Percentiles rank a stretch among this genome's conserved stretches.
These are phyloP conservation scores for Backusella sp. DNA, from an alignment of 192 early-diverging fungal species.

Conservation along the genomic window DNA sequence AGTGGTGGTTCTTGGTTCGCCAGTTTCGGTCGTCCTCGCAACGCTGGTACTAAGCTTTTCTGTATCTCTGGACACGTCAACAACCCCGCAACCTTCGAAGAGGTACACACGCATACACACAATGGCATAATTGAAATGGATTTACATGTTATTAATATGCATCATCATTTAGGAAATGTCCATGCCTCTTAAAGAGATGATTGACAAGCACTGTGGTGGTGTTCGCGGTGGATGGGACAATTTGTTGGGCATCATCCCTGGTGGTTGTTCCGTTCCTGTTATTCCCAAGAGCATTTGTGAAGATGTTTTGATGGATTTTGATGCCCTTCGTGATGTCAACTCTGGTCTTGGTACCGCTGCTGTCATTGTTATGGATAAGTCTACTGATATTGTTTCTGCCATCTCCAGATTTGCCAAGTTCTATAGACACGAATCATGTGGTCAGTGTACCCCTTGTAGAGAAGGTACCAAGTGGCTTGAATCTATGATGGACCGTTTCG, in stretches of 20 bases:
- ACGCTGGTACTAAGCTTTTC: conserved; percentile 95
- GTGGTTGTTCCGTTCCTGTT: conserved; percentile 95
- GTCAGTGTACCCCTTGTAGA: conserved; percentile 99
- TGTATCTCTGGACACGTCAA: conserved; percentile 99
- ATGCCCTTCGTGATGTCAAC: conserved; percentile 90
- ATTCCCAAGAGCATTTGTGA: conserved; percentile 83
- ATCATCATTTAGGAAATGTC: conserved; percentile 76
- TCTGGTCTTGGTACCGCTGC: conserved; percentile 93
- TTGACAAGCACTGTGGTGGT: conserved; percentile 95
- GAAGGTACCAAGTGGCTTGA: conserved; percentile 96
- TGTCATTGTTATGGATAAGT: conserved; percentile 99
- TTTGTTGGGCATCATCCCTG: conserved; percentile 94
- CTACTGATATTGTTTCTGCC: conserved; percentile 90
- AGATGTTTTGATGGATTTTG: conserved; percentile 98
- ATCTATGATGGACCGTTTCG: conserved; percentile 96
- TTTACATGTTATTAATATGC: neutral
- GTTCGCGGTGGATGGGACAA: conserved; percentile 99
- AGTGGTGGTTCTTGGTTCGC: conserved; percentile 94
- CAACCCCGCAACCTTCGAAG: conserved; percentile 96
- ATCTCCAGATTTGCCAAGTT: conserved; percentile 94
- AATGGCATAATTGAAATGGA: no score
- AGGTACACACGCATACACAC: conserved; percentile 32
- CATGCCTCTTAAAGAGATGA: conserved; percentile 90
- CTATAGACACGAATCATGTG: conserved; percentile 97
- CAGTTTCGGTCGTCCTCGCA: conserved; percentile 85